These are phyloP conservation scores for Brassica nigra DNA, from an alignment of 345 rosid species.

Conservation along the genomic window DNA sequence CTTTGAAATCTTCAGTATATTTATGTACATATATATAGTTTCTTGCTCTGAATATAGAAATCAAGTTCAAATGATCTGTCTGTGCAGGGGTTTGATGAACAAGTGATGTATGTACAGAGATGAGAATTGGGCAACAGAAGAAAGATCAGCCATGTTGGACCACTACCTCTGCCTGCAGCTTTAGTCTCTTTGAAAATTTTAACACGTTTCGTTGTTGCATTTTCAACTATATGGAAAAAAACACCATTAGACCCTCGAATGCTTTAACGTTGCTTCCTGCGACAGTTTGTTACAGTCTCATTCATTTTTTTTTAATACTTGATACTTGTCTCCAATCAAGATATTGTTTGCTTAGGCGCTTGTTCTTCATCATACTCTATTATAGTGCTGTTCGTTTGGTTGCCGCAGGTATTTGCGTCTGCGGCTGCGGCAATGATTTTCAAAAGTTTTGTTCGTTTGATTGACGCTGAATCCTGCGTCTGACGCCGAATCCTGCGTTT, in stretches of 20 bases:
- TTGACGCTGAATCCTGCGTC: no score
- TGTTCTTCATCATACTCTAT: background rate
- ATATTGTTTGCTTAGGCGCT: background rate
- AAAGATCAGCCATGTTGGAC: constrained; percentile 19
- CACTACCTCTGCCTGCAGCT: constrained; percentile 1
- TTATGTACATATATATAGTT: background rate
- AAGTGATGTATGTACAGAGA: constrained; percentile 24
- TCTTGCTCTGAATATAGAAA: background rate
- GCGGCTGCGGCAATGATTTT: no score
- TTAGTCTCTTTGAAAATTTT: background rate
- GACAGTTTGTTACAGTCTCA: background rate
- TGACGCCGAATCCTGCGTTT: no score
- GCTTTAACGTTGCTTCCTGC: background rate
- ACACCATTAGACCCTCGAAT: constrained; percentile 9
- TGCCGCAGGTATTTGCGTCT: no score
- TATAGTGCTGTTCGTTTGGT: no score
- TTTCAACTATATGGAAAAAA: background rate
- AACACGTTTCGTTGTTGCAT: constrained; percentile 22
- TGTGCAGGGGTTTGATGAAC: background rate
- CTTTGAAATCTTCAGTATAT: background rate
- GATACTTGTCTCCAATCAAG: background rate
- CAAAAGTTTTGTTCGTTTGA: no score
- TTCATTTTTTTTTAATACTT: background rate
- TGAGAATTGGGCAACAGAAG: background rate
- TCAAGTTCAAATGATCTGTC: background rate